phyloP scores from a whole-genome alignment of 148 eudicot genomes.

The Dysphania ambrosioides region DNA sequence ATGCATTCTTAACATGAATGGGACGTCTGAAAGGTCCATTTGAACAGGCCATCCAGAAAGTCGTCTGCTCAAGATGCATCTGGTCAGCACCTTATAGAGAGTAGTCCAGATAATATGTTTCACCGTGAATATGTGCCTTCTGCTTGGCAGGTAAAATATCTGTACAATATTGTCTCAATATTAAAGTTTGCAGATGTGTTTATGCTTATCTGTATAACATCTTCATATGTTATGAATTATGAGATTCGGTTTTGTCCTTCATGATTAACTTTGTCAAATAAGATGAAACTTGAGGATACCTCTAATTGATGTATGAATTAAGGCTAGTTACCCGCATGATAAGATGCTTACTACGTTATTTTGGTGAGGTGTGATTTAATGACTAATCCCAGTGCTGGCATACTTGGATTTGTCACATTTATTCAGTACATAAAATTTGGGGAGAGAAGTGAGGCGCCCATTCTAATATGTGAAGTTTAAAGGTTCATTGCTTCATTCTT shows the following conservation, averaged over 20 bases:
- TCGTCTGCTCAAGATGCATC: conserved; percentile 37
- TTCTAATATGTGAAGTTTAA: no score
- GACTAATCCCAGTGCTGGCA: background rate
- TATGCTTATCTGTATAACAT: background rate
- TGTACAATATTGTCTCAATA: no score
- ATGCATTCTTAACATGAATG: background rate
- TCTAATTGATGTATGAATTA: background rate
- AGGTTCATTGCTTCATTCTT: no score
- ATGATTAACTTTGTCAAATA: background rate
- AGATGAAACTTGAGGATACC: background rate
- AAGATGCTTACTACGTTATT: background rate
- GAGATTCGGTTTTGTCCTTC: background rate
- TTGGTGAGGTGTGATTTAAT: background rate
- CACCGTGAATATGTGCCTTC: conserved; percentile 87
- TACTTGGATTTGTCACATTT: background rate
- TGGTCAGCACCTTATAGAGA: conserved; percentile 30
- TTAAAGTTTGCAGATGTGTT: background rate
- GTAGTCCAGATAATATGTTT: conserved; percentile 29
- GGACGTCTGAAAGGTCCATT: conserved; percentile 20
- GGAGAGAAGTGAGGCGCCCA: background rate
- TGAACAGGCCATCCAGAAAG: conserved; percentile 42
- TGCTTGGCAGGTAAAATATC: conserved; percentile 69
- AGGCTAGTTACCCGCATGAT: background rate
- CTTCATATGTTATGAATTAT: background rate
- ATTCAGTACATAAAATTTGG: background rate